Evolutionary conservation across 2,329 filamentous ascomycete species (phyloP).

Genomic region (Mycogone perniciosa): DNA sequence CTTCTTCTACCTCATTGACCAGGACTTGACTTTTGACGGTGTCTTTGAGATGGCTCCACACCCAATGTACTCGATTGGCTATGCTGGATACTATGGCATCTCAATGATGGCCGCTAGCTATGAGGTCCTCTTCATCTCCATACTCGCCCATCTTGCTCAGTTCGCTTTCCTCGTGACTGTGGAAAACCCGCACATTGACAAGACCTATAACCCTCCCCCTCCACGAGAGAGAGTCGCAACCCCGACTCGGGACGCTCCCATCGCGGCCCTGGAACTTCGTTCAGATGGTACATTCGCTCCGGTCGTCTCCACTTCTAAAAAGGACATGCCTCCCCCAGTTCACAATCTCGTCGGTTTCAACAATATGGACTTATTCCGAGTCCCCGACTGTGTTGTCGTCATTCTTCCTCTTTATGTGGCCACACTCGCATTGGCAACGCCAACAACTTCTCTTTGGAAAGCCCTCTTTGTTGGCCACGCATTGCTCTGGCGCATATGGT

Average conservation of each 20-base stretch:
- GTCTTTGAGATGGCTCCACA: conserved; percentile 99
- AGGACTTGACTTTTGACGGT: conserved; percentile 95
- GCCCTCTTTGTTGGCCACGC: conserved; percentile 77
- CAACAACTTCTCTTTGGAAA: conserved; percentile 69
- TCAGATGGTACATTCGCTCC: conserved; percentile 21
- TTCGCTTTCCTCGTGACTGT: conserved; percentile 87
- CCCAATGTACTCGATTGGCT: conserved; percentile 98
- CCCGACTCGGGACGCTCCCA: conserved; percentile 25
- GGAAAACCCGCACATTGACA: conserved; percentile 96
- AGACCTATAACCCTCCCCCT: conserved; percentile 87
- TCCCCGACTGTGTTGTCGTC: conserved; percentile 75
- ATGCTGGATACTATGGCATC: conserved; percentile 96
- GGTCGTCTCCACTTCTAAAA: conserved; percentile 18
- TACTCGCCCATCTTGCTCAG: conserved; percentile 88
- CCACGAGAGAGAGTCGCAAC: conserved; percentile 53
- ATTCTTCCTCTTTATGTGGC: conserved; percentile 72
- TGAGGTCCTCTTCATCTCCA: conserved; percentile 93
- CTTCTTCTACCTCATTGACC: conserved; percentile 97
- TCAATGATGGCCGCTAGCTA: conserved; percentile 98
- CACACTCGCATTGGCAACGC: conserved; percentile 66
- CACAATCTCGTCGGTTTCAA: conserved; percentile 77
- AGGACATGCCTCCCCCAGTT: conserved; percentile 54
- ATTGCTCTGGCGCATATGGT: conserved; percentile 81
- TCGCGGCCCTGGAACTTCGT: conserved; percentile 20
- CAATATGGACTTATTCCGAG: conserved; percentile 84